Base-by-base conservation (phyloP, 2,329 filamentous ascomycete genomes). In the Epichloe bromicola region DNA sequence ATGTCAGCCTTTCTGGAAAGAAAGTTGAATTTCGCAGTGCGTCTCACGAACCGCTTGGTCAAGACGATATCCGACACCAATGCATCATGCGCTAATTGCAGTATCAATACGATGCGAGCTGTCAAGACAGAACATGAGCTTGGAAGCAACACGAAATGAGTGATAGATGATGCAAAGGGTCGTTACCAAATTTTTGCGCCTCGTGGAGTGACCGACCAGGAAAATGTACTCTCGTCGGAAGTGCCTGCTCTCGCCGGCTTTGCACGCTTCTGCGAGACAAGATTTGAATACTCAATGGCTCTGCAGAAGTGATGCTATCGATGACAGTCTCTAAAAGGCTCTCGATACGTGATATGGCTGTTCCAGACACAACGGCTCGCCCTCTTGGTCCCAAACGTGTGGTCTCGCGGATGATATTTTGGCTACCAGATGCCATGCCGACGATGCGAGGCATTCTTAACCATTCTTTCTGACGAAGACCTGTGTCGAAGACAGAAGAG, bases 61-160 rank as follows among this genome's bases (percentile, higher is more conserved):
- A 81, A 69, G 3, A 79, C 58, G 8, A 66, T 71, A 1, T 75
- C 78, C 0, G 74, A 70, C 0, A 76, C 65, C 1, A 85, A 65
- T 3, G 80, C 78, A 57, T 79, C 74, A 54, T 82, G 80, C 1
- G 76, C 74, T 2, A 82, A 57, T 56, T 82, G 75, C 11, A 85
- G 67, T 45, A 85, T 76, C 8, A 75, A 70, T 33, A 85, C 65
- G 6, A 83, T 58, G 5, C 75, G 73, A 37, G 75, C 80, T 84
- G 48, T 3, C 4, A 20, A 2, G 4, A 30, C 4, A 26, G 2
- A 4, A 8, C 3, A 20, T 51, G 48, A 48, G 37, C 41, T 5
- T 44, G 26, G 40, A 15, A 26, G 40, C 19, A 19, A 38, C n/a
- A 20, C 15, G 7, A 7, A 6, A n/a, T 30, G 3, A 39, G 12